phyloP scores from a whole-genome alignment of 495 filamentous ascomycete species.

The Platismatia glauca region DNA sequence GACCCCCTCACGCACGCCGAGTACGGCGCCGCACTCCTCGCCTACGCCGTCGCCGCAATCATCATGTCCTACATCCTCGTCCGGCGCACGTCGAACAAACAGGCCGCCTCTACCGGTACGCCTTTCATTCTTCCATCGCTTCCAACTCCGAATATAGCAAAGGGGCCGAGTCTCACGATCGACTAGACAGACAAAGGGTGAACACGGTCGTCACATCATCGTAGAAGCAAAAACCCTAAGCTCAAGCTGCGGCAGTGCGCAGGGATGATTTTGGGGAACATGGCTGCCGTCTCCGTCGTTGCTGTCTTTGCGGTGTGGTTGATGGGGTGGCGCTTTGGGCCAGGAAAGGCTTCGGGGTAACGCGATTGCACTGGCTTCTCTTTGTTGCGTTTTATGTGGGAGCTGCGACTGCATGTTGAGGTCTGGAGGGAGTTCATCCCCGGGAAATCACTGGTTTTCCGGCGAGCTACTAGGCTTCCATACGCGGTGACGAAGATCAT shows the following conservation, averaged over 20 bases:
- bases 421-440: background rate
- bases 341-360: background rate
- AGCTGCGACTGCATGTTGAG: background rate
- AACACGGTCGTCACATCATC: background rate
- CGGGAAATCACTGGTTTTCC: background rate
- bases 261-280: no score
- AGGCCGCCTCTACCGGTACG: background rate
- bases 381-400: background rate
- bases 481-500: background rate
- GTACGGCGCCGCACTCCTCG: background rate
- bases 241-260: background rate
- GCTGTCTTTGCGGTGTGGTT: no score
- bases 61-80: background rate
- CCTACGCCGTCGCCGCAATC: background rate
- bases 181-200: background rate
- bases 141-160: background rate
- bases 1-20: no score
- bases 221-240: background rate
- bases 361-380: background rate
- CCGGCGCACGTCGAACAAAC: background rate
- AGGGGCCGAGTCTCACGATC: background rate
- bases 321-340: background rate
- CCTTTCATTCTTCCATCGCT: background rate
- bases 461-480: background rate
- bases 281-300: no score